Evolutionary conservation across 805 yeast genomes (phyloP).

Genomic region (Peterozyma toletana): DNA sequence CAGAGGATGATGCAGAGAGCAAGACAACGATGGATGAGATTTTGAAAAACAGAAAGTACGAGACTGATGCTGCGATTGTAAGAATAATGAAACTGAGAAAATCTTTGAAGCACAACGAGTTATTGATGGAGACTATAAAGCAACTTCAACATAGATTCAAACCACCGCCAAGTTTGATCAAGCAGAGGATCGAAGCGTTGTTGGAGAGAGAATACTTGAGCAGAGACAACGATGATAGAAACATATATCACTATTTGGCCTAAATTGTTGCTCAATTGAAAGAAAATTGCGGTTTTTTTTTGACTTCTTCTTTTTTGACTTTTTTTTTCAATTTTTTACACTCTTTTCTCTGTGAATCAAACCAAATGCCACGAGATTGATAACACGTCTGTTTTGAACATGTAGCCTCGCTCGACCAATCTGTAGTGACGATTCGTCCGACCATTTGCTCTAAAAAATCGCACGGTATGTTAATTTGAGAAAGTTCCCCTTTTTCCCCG

Average conservation of each 20-base stretch:
- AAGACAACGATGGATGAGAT: conserved; percentile 48
- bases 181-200: conserved; percentile 65
- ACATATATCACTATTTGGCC: conserved; percentile 64
- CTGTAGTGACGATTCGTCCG: no score
- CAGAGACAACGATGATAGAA: conserved; percentile 56
- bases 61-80: conserved; percentile 80
- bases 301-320: no score
- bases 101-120: conserved; percentile 50
- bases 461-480: no score
- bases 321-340: neutral
- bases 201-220: conserved; percentile 77
- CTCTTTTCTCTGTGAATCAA: neutral
- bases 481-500: no score
- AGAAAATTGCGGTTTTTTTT: neutral
- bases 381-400: no score
- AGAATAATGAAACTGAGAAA: conserved; percentile 79
- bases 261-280: conserved; percentile 12
- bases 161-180: conserved; percentile 62
- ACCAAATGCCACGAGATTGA: neutral
- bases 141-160: conserved; percentile 58
- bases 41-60: conserved; percentile 55
- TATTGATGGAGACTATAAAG: conserved; percentile 57
- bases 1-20: conserved; percentile 48
- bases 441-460: no score
- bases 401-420: no score